Percentiles rank a stretch among this genome's conserved stretches.
These are phyloP conservation scores for Pseudozyma thailandica DNA, from an alignment of 1,284 basidiomycete genomes.

Conservation along the genomic window DNA sequence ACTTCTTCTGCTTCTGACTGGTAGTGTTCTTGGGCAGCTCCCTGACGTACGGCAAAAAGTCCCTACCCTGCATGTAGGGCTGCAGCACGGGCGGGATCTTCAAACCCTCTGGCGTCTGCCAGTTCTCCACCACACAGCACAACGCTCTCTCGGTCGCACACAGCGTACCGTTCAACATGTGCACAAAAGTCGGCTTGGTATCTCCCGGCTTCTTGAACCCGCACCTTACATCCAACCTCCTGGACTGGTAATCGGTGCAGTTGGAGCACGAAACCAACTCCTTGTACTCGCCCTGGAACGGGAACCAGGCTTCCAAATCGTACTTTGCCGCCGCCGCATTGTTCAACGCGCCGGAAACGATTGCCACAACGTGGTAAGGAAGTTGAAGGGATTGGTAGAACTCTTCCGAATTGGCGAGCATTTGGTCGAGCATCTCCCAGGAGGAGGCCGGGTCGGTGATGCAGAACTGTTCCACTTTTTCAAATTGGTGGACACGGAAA, in stretches of 20 bases:
- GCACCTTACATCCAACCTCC: constrained; percentile 63
- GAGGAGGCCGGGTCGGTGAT: constrained; percentile 86
- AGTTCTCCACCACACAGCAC: constrained; percentile 98
- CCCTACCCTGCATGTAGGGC: constrained; percentile 95
- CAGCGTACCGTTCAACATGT: constrained; percentile 78
- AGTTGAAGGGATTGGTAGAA: constrained; percentile 95
- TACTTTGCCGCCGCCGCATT: constrained; percentile 96
- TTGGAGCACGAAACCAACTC: constrained; percentile 74
- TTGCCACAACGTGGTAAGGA: constrained; percentile 92
- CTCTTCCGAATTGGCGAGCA: constrained; percentile 87
- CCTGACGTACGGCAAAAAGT: constrained; percentile 88
- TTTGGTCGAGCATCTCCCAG: constrained; percentile 91
- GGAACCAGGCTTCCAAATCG: constrained; percentile 99
- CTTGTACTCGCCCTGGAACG: constrained; percentile 95
- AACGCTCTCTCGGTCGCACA: constrained; percentile 95
- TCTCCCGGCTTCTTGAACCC: constrained; percentile 67
- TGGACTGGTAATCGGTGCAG: constrained; percentile 70
- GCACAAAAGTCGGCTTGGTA: constrained; percentile 65
- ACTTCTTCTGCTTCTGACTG: constrained; percentile 74
- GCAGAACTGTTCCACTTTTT: constrained; percentile 96
- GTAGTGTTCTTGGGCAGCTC: constrained; percentile 78
- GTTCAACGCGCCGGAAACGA: constrained; percentile 95
- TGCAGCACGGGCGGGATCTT: constrained; percentile 86
- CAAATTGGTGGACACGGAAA: constrained; percentile 99
- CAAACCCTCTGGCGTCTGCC: constrained; percentile 94